A percentile compares a stretch with the other conserved stretches of the same genome.
phyloP scores from a whole-genome alignment of 768 basidiomycete species.

The Panaeolus papilionaceus region DNA sequence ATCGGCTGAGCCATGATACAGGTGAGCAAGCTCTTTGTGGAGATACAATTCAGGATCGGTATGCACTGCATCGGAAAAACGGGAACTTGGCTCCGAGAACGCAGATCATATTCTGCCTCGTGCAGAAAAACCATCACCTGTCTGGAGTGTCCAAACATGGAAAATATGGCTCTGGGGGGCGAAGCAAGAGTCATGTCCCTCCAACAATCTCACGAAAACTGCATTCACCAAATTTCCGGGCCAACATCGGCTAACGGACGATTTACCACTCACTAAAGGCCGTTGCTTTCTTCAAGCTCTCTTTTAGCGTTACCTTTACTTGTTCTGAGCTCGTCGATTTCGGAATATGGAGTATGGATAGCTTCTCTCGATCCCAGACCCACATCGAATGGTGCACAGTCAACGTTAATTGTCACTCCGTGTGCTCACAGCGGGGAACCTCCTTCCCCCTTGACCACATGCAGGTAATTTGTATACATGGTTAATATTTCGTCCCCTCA shows the following conservation, averaged over 20 bases:
- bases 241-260: background rate
- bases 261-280: background rate
- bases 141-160: background rate
- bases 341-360: background rate
- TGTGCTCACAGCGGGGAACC: background rate
- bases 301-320: background rate
- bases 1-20: background rate
- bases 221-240: conserved; percentile 1
- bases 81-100: conserved; percentile 7
- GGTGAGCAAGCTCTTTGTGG: background rate
- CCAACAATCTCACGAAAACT: background rate
- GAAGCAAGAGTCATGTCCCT: background rate
- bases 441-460: background rate
- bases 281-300: background rate
- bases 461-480: background rate
- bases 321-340: background rate
- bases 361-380: background rate
- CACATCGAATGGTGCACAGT: background rate
- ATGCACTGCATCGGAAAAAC: conserved; percentile 4
- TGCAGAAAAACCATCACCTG: background rate
- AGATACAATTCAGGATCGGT: background rate
- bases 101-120: background rate
- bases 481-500: background rate
- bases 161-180: background rate
- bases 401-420: background rate